These are phyloP conservation scores for Aspergillus ibericus DNA, from an alignment of 2,329 filamentous ascomycete genomes.

Conservation along the genomic window DNA sequence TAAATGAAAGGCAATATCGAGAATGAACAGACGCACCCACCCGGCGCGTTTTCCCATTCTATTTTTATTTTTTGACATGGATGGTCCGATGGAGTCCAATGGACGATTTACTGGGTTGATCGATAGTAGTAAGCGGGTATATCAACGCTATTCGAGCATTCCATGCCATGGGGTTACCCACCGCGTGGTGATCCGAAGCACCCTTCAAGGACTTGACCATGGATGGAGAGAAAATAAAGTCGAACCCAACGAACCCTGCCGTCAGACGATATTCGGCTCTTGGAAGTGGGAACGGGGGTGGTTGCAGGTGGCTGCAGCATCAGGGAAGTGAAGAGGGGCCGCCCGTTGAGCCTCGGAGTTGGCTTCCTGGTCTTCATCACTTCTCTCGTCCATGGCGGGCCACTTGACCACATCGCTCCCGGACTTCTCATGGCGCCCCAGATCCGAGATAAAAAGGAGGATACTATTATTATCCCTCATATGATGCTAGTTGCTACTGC, in stretches of 20 bases:
- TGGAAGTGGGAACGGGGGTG: neutral
- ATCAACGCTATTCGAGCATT: neutral
- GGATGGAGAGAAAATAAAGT: neutral
- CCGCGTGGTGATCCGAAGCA: neutral
- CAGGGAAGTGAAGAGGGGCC: neutral
- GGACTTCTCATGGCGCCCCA: neutral
- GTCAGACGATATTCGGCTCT: neutral
- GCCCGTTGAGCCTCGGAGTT: neutral
- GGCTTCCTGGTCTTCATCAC: neutral
- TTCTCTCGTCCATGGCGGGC: neutral
- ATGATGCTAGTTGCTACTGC: neutral
- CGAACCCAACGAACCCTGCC: neutral
- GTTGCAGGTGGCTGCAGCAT: neutral
- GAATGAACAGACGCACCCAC: neutral
- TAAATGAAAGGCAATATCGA: slow-evolving; percentile 1
- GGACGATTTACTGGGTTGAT: no score
- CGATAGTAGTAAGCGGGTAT: no score
- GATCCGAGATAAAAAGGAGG: neutral
- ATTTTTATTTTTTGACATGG: neutral
- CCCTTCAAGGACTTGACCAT: neutral
- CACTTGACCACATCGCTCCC: neutral
- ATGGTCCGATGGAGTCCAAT: neutral
- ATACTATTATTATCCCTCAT: neutral
- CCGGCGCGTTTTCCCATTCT: neutral
- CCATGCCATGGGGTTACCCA: neutral